phyloP scores from a whole-genome alignment of 1,284 basidiomycete genomes.

The Schizopora paradoxa region DNA sequence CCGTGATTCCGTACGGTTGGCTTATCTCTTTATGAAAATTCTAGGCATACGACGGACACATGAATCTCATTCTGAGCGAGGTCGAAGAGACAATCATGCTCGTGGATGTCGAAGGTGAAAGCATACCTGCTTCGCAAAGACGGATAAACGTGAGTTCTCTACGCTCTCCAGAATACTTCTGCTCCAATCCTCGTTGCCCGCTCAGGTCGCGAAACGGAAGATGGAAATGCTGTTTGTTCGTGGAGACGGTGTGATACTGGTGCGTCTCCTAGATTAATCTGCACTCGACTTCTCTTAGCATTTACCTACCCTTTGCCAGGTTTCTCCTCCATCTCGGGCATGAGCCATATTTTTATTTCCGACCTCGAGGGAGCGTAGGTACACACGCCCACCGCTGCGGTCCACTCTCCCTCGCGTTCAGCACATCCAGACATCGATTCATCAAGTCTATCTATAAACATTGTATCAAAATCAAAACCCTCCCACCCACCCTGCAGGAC shows the following conservation, averaged over 20 bases:
- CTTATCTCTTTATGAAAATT: slow-evolving; percentile 16
- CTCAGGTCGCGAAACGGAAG: slow-evolving; percentile 86
- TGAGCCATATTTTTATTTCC: too few relatives aligned
- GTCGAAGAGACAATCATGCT: slow-evolving; percentile 96
- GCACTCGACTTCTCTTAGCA: slow-evolving; percentile 1
- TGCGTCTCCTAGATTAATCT: slow-evolving; percentile 41
- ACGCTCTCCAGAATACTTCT: slow-evolving; percentile 13
- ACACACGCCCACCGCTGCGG: too few relatives aligned
- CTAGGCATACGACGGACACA: slow-evolving; percentile 98
- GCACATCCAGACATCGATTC: too few relatives aligned
- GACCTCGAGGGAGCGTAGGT: too few relatives aligned
- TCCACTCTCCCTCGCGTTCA: too few relatives aligned
- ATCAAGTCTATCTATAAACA: too few relatives aligned
- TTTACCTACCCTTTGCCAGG: too few relatives aligned
- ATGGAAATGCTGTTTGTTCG: slow-evolving; percentile 98
- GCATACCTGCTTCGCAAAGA: slow-evolving; percentile 37
- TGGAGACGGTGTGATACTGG: slow-evolving; percentile 91
- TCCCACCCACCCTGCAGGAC: too few relatives aligned
- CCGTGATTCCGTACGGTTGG: too few relatives aligned
- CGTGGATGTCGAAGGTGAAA: slow-evolving; percentile 66
- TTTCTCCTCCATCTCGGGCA: too few relatives aligned
- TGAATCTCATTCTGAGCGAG: slow-evolving; percentile 97
- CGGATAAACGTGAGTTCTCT: slow-evolving; percentile 54
- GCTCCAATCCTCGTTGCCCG: slow-evolving; percentile 8
- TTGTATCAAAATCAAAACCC: too few relatives aligned